Percentiles rank a stretch among this genome's conserved stretches.
Evolutionary conservation across 2,329 filamentous ascomycete genomes (phyloP).

Genomic region (Paraphoma chrysanthemicola): DNA sequence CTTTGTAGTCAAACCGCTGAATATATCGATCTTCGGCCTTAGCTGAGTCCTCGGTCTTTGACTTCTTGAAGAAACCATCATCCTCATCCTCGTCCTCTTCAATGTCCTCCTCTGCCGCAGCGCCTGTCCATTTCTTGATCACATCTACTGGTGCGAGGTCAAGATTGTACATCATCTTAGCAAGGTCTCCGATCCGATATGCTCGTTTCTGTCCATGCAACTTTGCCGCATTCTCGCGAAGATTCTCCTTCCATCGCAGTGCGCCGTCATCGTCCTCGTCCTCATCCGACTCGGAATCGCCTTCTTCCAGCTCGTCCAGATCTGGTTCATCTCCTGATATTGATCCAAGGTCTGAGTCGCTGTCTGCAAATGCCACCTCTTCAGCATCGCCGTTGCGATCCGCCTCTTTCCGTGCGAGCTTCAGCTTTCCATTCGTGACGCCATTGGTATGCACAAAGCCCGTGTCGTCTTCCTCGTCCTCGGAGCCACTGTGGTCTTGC

Average conservation of each 20-base stretch:
- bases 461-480: constrained; percentile 60
- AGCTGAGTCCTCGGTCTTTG: constrained; percentile 56
- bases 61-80: constrained; percentile 68
- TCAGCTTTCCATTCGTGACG: constrained; percentile 46
- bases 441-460: constrained; percentile 51
- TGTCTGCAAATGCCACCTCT: constrained; percentile 91
- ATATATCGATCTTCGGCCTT: constrained; percentile 77
- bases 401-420: constrained; percentile 37
- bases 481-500: constrained; percentile 54
- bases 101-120: constrained; percentile 60
- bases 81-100: constrained; percentile 68
- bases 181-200: constrained; percentile 82
- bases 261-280: constrained; percentile 74
- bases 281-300: constrained; percentile 62
- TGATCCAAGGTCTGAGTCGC: constrained; percentile 94
- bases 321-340: constrained; percentile 67
- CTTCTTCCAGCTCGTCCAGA: constrained; percentile 46
- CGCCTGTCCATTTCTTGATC: constrained; percentile 79
- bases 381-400: constrained; percentile 54
- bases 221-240: constrained; percentile 75
- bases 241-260: constrained; percentile 86
- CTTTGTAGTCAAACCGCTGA: constrained; percentile 79
- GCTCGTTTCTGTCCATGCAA: constrained; percentile 73
- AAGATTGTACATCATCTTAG: constrained; percentile 87
- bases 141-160: constrained; percentile 77